Percentiles rank a stretch among this genome's conserved stretches.
Conservation (phyloP, 768 basidiomycete species). For the Tubosaeta brunneosetosa region DNA sequence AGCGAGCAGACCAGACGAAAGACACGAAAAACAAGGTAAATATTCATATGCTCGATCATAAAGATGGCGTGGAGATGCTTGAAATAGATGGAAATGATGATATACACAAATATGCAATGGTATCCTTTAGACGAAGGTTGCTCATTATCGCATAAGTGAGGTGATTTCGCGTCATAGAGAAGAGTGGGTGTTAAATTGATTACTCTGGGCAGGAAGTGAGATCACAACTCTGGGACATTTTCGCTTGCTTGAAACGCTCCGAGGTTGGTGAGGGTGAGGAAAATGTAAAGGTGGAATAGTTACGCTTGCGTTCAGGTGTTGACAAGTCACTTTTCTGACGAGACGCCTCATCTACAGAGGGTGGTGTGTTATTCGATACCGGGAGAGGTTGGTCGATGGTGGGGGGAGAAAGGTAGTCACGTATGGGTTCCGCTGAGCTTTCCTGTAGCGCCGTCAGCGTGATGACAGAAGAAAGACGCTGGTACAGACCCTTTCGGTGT, state of each 20-base stretch:
- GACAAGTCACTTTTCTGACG: conserved; percentile 65
- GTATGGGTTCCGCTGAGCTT: conserved; percentile 51
- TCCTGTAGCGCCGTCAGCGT: conserved; percentile 35
- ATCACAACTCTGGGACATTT: conserved; percentile 29
- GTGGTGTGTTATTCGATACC: conserved; percentile 27
- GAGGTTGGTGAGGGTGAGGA: conserved; percentile 64
- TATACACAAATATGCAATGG: conserved; percentile 32
- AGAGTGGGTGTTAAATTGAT: conserved; percentile 1
- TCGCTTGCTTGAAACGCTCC: conserved; percentile 47
- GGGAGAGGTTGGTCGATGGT: conserved; percentile 22
- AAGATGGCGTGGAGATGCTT: conserved; percentile 27
- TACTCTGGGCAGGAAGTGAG: conserved; percentile 19
- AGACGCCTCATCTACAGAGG: conserved; percentile 45
- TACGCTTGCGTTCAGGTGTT: conserved; percentile 69
- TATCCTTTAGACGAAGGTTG: conserved; percentile 19
- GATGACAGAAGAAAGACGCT: neutral
- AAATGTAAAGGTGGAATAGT: conserved; percentile 76
- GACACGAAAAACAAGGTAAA: conserved; percentile 18
- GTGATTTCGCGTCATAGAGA: neutral
- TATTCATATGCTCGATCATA: conserved; percentile 23
- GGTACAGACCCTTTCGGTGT: conserved; percentile 45
- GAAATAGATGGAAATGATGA: conserved; percentile 30
- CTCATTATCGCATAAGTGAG: conserved; percentile 5
- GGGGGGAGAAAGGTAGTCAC: conserved; percentile 45
- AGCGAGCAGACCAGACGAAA: conserved; percentile 25